Evolutionary conservation across 2,329 filamentous ascomycete species (phyloP).

Genomic region (Trichophyton benhamiae): DNA sequence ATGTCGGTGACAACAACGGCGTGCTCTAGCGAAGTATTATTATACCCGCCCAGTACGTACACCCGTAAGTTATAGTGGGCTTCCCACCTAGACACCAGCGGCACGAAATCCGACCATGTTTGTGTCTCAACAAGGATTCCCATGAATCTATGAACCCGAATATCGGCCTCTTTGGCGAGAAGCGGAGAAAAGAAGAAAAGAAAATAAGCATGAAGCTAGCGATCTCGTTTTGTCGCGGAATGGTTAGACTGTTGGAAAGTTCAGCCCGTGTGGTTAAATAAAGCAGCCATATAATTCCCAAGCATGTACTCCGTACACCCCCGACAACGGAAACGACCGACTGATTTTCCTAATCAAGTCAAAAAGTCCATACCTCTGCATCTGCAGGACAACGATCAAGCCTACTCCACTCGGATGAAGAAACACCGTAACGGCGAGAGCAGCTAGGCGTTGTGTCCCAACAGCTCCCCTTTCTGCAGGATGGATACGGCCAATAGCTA

Average conservation of each 20-base stretch:
- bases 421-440: not conserved
- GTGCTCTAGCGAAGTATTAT: not conserved
- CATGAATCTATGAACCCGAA: not conserved
- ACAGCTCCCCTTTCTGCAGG: not conserved
- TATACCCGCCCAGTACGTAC: not conserved
- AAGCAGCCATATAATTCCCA: not conserved
- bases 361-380: conserved; percentile 19
- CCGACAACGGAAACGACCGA: conserved; percentile 8
- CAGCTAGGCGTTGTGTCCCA: not conserved
- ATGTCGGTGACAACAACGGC: not conserved
- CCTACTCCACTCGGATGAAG: not conserved
- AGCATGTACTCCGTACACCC: not conserved
- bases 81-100: not conserved
- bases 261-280: not conserved
- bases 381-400: not conserved
- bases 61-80: not conserved
- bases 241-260: not conserved
- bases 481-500: not conserved
- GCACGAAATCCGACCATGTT: not conserved
- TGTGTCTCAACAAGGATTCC: not conserved
- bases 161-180: not conserved
- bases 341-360: conserved; percentile 20
- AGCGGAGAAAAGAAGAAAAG: not conserved
- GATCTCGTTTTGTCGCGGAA: not conserved
- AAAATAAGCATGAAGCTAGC: not conserved